A percentile compares a stretch with the other conserved stretches of the same genome.
Evolutionary conservation across 768 basidiomycete species (phyloP).

Genomic region (Calocybe cyanea): DNA sequence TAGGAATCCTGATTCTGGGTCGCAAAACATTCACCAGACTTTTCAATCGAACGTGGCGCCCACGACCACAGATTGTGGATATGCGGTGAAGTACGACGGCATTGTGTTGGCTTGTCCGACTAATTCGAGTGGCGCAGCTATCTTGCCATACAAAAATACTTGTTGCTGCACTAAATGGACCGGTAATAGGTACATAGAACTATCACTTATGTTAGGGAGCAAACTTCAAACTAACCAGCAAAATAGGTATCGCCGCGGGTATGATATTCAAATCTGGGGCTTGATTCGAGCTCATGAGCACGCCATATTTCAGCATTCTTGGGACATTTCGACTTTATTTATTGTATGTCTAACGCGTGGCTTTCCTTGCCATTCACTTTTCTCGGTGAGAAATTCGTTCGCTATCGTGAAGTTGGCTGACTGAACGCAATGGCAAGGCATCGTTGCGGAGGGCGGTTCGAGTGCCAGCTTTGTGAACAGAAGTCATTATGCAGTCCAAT

Average conservation of each 20-base stretch:
- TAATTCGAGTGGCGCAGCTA: slow-evolving; percentile 37
- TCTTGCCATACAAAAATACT: slow-evolving; percentile 66
- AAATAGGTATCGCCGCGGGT: slow-evolving; percentile 65
- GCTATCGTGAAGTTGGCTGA: slow-evolving; percentile 6
- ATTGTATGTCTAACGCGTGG: slow-evolving; percentile 58
- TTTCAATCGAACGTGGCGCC: slow-evolving; percentile 43
- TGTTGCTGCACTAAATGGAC: slow-evolving; percentile 70
- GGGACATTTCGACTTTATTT: slow-evolving; percentile 77
- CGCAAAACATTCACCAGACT: slow-evolving; percentile 45
- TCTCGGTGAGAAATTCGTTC: slow-evolving; percentile 35
- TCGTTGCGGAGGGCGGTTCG: slow-evolving; percentile 65
- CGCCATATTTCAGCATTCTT: slow-evolving; percentile 43
- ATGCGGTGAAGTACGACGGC: slow-evolving; percentile 44
- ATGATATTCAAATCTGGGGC: not conserved
- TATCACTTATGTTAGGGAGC: not conserved
- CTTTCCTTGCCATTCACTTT: slow-evolving; percentile 67
- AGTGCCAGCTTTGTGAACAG: slow-evolving; percentile 66
- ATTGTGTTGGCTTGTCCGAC: too few relatives aligned
- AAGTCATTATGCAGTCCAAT: slow-evolving; percentile 42
- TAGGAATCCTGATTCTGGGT: too few relatives aligned
- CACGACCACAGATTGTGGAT: slow-evolving; percentile 56
- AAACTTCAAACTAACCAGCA: not conserved
- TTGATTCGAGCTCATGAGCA: not conserved
- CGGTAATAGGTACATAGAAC: slow-evolving; percentile 58
- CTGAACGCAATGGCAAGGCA: slow-evolving; percentile 35